Base-by-base conservation (phyloP, 1,284 basidiomycete species). In the Ustilago tritici region DNA sequence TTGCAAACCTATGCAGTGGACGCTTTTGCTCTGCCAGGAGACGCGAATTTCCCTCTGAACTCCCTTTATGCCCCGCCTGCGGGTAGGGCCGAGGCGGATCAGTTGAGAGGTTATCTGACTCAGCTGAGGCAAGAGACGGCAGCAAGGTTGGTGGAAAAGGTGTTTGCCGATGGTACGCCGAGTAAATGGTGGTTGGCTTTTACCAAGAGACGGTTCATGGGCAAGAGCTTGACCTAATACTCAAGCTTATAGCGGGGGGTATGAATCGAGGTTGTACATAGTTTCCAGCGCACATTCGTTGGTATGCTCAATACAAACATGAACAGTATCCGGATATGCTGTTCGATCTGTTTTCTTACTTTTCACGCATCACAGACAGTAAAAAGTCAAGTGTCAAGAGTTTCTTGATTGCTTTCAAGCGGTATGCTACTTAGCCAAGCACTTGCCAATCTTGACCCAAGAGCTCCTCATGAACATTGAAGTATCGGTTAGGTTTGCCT, bases 141-240 rank as follows among this genome's bases (percentile, higher is more conserved):
- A 17, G 89, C 91, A 14, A 91, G 97, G 49, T 88, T 99, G 61
- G 90, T 95, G 38, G 95, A 97, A 82, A 90, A 92, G 65, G 89
- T 99, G 47, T 99, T 98, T 87, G 74, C 82, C 89, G 95, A 88
- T 90, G 93, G 56, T 91, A 94, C 93, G 85, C 95, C 97, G 1
- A 97, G 93, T 90, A 99, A 99, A 88, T 99, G 96, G 96, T 99
- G 97, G 97, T 95, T 99, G 92, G 93, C 94, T 41, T 99, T 99
- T 91, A 95, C 83, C 4, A 86, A 86, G 83, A 71, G 84, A 49
- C 76, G 78, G 62, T 86, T 86, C 62, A 84, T 85, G 84, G 83
- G 83, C 64, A 85, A 84, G 79, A 83, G 79, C 46, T 65, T 85
- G 36, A 80, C 71, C 15, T 71, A 34, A 54, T 1, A 11, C 34